Conservation (phyloP, 2,329 filamentous ascomycete species). For the Spiromastix sp. region DNA sequence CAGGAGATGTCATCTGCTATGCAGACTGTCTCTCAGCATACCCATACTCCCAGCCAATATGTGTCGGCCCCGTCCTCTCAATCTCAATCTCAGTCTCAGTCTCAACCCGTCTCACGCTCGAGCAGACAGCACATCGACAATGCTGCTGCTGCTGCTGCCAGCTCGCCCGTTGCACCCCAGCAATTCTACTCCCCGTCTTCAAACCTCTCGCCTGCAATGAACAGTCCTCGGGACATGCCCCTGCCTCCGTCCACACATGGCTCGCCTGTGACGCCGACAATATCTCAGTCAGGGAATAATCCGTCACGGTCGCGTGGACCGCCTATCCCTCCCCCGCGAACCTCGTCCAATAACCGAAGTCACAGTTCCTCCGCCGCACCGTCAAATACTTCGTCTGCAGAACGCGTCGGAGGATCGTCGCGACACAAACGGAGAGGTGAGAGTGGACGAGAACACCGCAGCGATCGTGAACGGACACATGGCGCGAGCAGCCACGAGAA, state of each 20-base stretch:
- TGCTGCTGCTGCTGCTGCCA: constrained; percentile 10
- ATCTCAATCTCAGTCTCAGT: constrained; percentile 42
- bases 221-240: constrained; percentile 34
- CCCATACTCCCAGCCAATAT: constrained; percentile 37
- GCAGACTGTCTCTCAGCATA: constrained; percentile 49
- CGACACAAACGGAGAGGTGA: constrained; percentile 30
- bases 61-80: constrained; percentile 35
- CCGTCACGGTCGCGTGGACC: constrained; percentile 46
- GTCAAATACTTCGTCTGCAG: constrained; percentile 23
- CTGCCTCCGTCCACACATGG: constrained; percentile 31
- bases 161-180: constrained; percentile 17
- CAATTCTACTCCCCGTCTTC: constrained; percentile 23
- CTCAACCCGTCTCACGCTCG: constrained; percentile 31
- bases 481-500: constrained; percentile 32
- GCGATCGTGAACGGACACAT: constrained; percentile 25
- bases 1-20: constrained; percentile 55
- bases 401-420: constrained; percentile 31
- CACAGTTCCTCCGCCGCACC: constrained; percentile 23
- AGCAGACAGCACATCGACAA: constrained; percentile 12
- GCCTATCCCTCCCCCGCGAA: constrained; percentile 67
- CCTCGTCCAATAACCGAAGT: constrained; percentile 60
- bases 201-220: constrained; percentile 32
- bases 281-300: constrained; percentile 5
- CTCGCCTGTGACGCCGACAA: constrained; percentile 29
- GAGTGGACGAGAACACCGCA: constrained; percentile 20